Evolutionary conservation across 2,329 filamentous ascomycete genomes (phyloP), one percentile per base, ranked within the genome.

Genomic region (Monosporascus cannonballus): DNA sequence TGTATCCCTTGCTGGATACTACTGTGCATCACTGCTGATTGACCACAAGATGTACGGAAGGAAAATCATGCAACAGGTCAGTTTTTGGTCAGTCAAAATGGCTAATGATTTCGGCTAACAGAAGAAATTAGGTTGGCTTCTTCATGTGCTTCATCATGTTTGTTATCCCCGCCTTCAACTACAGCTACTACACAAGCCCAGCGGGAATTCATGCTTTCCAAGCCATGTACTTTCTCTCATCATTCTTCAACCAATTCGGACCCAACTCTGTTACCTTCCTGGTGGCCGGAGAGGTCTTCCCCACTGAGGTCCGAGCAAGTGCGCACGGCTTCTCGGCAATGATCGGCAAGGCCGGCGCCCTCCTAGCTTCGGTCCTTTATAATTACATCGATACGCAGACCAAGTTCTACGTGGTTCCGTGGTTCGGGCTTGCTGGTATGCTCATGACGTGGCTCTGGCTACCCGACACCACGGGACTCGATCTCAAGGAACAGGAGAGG

Each of bases 191-290:
- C 77, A 90, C 82, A 20, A 77, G 77, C 48, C 74, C 79, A 1
- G 76, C 77, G 6, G 83, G 90, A 63, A 87, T 96, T 69, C 85
- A 90, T 66, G 77, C 80, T n/a, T 97, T 97, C 85, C 92, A 96
- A 76, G 85, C 92, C 67, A 96, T 97, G 90, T 96, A 96, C 80
- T 96, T 96, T 76, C 71, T 97, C 62, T 96, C 90, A 7, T 96
- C 90, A 24, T 97, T 97, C 79, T 97, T 97, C 85, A 96, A 96
- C 80, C 93, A 97, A 70, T 97, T 97, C 66, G 93, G 93, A 14
- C 93, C 93, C 72, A 97, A 97, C 80, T 87, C 85, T 47, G 91
- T 96, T 64, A 96, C 92, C 57, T 97, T 97, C 87, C 83, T 97
- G 61, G 89, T 96, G 37, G 93, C 93, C 44, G 93, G 90, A 44